Base-by-base conservation (phyloP, 2,329 filamentous ascomycete species). In the Ophiostoma ulmi region DNA sequence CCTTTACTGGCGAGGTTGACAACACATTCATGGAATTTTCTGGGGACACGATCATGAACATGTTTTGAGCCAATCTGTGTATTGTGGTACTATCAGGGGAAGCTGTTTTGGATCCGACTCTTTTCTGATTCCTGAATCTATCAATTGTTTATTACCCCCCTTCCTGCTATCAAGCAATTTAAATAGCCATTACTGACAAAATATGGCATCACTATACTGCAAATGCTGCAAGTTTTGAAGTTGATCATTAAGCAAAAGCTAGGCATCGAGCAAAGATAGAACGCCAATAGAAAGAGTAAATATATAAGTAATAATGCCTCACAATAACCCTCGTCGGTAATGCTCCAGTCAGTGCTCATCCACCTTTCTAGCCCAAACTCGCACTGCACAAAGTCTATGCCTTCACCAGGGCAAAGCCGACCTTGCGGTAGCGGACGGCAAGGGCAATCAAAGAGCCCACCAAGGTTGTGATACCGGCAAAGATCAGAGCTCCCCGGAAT, bases 361-460 rank as follows among this genome's bases (percentile, higher is more conserved):
- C 31, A 31, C 31, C 31, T 31, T 31, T 31, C 31, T 31, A 31
- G 10, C 55, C 55, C 7, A 11, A 61, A 31, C 10, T 14, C 55
- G 8, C 55, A 11, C 55, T 48, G n/a, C 5, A 48, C 44, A 48
- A 61, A 22, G 1, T n/a, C 61, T 69, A 71, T 44, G 70, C 70
- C 61, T 71, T 71, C 6, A 67, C 67, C 67, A 69, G 7, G 36
- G 41, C 14, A n/a, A 71, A 61, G 41, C 70, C 70, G 17, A 69
- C 70, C 48, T 71, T 71, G 61, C 69, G 65, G 67, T 36, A 66
- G 5, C 70, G 67, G n/a, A 67, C 67, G 11, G 69, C 58, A n/a
- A 69, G 3, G 26, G 69, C 55, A 17, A 71, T 61, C 5, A 69
- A 17, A 13, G 70, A 38, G 22, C 67, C 70, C 1, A 63, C 70